A percentile compares a stretch with the other conserved stretches of the same genome.
Evolutionary conservation across 352 stramenopile species (phyloP).

Genomic region (Globisporangium nagaii): DNA sequence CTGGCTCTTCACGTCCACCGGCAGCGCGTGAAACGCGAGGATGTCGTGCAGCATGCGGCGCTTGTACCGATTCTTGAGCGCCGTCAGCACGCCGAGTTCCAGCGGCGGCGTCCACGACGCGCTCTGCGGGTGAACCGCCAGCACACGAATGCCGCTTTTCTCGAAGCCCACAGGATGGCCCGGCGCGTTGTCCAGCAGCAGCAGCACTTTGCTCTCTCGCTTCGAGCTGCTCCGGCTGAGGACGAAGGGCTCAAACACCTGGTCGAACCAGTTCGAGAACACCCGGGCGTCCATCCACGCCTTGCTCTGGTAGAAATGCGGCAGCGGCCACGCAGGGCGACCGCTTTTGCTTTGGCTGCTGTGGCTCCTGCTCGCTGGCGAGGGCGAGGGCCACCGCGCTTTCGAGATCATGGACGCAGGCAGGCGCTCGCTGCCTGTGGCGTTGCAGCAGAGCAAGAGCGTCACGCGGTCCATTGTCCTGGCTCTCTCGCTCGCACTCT

Average conservation of each 20-base stretch:
- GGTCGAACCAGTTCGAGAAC: conserved; percentile 12
- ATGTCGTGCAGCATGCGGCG: conserved; percentile 13
- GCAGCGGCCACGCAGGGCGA: conserved; percentile 3
- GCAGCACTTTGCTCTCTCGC: not conserved
- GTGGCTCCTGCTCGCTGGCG: too few relatives aligned
- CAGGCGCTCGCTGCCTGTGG: conserved; percentile 1
- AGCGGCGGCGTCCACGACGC: conserved; percentile 14
- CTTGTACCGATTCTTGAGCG: conserved; percentile 26
- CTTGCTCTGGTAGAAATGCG: conserved; percentile 8
- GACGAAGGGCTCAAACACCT: conserved; percentile 6
- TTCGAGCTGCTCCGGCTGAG: not conserved
- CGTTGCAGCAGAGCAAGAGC: conserved; percentile 17
- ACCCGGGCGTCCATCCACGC: conserved; percentile 12
- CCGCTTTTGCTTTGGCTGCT: not conserved
- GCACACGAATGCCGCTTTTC: conserved; percentile 5
- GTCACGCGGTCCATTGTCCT: conserved; percentile 5
- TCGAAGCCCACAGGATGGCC: conserved; percentile 12
- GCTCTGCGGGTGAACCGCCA: conserved; percentile 4
- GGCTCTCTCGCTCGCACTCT: not conserved
- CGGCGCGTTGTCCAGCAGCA: conserved; percentile 14
- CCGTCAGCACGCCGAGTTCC: conserved; percentile 15
- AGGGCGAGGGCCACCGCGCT: too few relatives aligned
- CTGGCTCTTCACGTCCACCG: conserved; percentile 2
- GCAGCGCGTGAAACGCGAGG: conserved; percentile 13
- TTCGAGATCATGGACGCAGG: conserved; percentile 11